phyloP scores from a whole-genome alignment of 2,329 filamentous ascomycete genomes.

The Colletotrichum camelliae region DNA sequence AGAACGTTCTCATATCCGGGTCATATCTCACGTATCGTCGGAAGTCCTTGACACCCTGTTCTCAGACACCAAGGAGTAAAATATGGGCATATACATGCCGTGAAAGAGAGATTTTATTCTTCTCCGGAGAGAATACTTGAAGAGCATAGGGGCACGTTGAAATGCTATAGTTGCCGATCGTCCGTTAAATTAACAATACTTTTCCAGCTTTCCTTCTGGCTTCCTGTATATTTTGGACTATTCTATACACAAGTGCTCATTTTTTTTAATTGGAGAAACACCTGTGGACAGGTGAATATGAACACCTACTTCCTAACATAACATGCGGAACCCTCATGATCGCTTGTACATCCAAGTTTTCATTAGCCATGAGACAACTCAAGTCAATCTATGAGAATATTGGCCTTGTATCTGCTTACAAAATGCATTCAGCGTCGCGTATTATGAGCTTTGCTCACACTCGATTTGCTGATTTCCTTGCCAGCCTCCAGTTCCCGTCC shows the following conservation, averaged over 20 bases:
- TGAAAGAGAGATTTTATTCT: too few relatives aligned
- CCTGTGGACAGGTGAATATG: background rate
- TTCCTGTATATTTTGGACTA: background rate
- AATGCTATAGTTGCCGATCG: background rate
- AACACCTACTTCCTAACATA: background rate
- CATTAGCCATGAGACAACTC: background rate
- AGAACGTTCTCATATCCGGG: background rate
- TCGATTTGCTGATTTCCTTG: background rate
- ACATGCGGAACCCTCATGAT: background rate
- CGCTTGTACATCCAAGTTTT: background rate
- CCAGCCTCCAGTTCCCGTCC: background rate
- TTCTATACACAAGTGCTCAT: too few relatives aligned
- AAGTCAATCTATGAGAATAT: accelerated
- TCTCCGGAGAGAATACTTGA: background rate
- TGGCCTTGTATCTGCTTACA: background rate
- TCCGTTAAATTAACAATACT: background rate
- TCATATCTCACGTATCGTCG: background rate
- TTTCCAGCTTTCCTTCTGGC: background rate
- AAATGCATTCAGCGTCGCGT: background rate
- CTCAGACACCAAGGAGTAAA: too few relatives aligned
- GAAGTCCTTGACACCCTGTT: too few relatives aligned
- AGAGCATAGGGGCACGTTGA: background rate
- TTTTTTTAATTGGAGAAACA: too few relatives aligned
- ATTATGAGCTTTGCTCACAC: accelerated
- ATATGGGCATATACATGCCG: too few relatives aligned